These are phyloP conservation scores for Paramecium biaurelia DNA, from an alignment of 73 alveolate genomes.

Conservation along the genomic window DNA sequence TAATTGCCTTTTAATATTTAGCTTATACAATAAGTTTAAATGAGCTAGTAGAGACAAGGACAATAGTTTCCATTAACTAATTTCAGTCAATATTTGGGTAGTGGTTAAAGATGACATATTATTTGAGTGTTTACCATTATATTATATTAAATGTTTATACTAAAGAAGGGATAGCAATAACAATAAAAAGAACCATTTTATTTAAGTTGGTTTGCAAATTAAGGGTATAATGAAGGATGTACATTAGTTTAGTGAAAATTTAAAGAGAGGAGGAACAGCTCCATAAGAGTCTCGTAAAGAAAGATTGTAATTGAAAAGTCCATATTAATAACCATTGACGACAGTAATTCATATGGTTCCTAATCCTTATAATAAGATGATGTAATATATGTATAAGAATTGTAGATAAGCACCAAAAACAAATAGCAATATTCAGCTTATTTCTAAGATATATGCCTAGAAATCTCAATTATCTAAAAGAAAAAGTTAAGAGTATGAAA, in stretches of 20 bases:
- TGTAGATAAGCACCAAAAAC: not conserved
- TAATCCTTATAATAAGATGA: not conserved
- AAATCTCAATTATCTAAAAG: not conserved
- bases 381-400: not conserved
- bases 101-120: conserved; percentile 1
- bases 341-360: not conserved
- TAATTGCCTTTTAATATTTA: not conserved
- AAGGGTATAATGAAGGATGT: not conserved
- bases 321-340: not conserved
- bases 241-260: not conserved
- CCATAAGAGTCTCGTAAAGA: not conserved
- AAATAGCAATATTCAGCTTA: not conserved
- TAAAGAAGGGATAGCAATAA: not conserved
- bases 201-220: not conserved
- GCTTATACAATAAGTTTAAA: not conserved
- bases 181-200: conserved; percentile 5
- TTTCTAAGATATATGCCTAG: not conserved
- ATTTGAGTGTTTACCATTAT: not conserved
- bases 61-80: not conserved
- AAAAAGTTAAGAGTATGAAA: not conserved
- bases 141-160: conserved; percentile 16
- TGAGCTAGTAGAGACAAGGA: conserved; percentile 3
- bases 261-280: not conserved
- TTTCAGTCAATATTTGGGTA: not conserved
- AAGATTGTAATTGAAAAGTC: not conserved